Conservation (phyloP, 495 filamentous ascomycete species). For the Penicillium argentinense region DNA sequence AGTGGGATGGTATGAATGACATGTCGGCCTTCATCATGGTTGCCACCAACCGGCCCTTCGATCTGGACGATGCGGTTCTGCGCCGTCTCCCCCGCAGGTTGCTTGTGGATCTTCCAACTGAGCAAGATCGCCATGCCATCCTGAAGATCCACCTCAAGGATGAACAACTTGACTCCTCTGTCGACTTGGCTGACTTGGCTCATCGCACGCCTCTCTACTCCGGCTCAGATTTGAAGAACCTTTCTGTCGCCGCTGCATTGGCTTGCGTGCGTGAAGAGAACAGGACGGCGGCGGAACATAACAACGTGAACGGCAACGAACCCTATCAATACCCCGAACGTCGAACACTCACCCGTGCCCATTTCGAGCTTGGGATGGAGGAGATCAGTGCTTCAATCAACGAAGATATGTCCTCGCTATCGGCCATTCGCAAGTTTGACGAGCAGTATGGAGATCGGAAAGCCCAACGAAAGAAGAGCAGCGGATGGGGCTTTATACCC, state of each 20-base stretch:
- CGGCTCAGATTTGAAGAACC: slow-evolving; percentile 93
- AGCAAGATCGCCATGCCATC: slow-evolving; percentile 75
- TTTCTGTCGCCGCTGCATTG: slow-evolving; percentile 87
- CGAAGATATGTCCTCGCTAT: slow-evolving; percentile 88
- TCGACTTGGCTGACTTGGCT: slow-evolving; percentile 70
- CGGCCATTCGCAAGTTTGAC: slow-evolving; percentile 91
- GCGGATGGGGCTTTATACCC: slow-evolving; percentile 45
- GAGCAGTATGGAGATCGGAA: slow-evolving; percentile 93
- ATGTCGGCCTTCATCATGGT: slow-evolving; percentile 96
- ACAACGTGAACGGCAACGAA: slow-evolving; percentile 41
- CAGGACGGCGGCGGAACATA: slow-evolving; percentile 56
- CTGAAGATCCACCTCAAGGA: slow-evolving; percentile 80
- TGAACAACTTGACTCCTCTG: slow-evolving; percentile 66
- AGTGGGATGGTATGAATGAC: slow-evolving; percentile 94
- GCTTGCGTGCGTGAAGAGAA: slow-evolving; percentile 85
- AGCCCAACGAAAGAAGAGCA: slow-evolving; percentile 61
- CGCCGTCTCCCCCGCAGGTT: slow-evolving; percentile 77
- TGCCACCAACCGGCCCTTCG: slow-evolving; percentile 93
- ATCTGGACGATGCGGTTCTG: slow-evolving; percentile 92
- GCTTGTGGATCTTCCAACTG: slow-evolving; percentile 81
- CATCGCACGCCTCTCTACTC: slow-evolving; percentile 87
- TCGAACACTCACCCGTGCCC: slow-evolving; percentile 61
- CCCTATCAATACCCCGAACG: slow-evolving; percentile 63
- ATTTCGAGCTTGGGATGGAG: slow-evolving; percentile 82
- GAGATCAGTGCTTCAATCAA: slow-evolving; percentile 92